Base-by-base conservation (phyloP, 78 protist species). In the Dictyostelium capitatum region DNA sequence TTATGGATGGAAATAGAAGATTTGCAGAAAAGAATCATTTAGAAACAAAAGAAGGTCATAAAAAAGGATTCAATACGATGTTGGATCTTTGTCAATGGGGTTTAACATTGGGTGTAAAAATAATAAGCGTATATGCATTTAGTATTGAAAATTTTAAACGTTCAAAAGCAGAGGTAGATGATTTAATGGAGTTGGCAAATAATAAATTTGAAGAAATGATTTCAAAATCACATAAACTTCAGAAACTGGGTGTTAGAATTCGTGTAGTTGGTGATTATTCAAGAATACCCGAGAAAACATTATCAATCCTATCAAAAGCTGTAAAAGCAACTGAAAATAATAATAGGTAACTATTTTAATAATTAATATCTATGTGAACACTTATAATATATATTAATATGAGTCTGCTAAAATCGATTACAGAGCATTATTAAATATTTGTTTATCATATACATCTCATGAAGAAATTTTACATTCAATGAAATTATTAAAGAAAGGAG, bases 1-100 rank as follows among this genome's bases (percentile, higher is more conserved):
- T 98, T 64, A 98, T 98, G 99, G 99, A 98, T 41, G 99, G 99
- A 17, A 98, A 98, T 92, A 89, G 99, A 11, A 62, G 98, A 19
- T 98, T 50, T 30, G 98, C 98, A 0, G 37, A 72, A 0, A 7
- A 6, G 12, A 41, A 20, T 6, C 32, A 83, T 41, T 8, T 96
- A 30, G 77, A 30, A 12, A 30, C 69, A 0, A 20, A 11, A 0
- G 80, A 23, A 3, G 99, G 98, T 3, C 99, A 98, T 64, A 15
- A 32, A n/a, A 20, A 14, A 1, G 99, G 99, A 3, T 96, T 89
- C 25, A 48, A 37, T 17, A 92, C 73, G 30, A 70, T 92, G 80
- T 20, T 80, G 54, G 90, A 94, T 83, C 57, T 89, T 17, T 90
- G 97, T 15, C 95, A 96, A 23, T 91, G 92, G 97, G 97, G 98